These are phyloP conservation scores for Penicillium argentinense DNA, from an alignment of 495 filamentous ascomycete species.

Conservation along the genomic window DNA sequence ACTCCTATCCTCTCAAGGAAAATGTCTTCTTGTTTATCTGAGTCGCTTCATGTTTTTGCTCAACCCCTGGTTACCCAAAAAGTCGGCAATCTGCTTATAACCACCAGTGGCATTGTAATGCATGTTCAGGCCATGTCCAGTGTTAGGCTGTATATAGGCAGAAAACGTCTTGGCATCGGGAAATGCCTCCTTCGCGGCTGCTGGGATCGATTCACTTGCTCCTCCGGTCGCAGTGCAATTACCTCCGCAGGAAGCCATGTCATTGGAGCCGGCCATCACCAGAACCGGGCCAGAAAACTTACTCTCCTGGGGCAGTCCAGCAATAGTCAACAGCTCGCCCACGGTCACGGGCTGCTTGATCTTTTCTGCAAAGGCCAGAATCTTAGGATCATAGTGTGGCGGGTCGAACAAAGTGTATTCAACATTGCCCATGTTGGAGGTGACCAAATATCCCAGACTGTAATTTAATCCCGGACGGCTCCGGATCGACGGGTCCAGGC, in stretches of 20 bases:
- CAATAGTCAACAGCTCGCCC: slow-evolving; percentile 49
- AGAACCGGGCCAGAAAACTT: slow-evolving; percentile 49
- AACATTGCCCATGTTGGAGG: slow-evolving; percentile 31
- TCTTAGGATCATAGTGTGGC: slow-evolving; percentile 42
- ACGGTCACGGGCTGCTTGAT: slow-evolving; percentile 51
- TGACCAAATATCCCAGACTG: slow-evolving; percentile 47
- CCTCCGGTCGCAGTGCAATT: slow-evolving; percentile 44
- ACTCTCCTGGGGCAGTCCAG: slow-evolving; percentile 18
- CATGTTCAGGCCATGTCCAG: slow-evolving; percentile 54
- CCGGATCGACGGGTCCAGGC: slow-evolving; percentile 39
- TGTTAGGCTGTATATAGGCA: slow-evolving; percentile 44
- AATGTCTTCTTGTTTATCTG: too few relatives aligned
- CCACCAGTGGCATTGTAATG: slow-evolving; percentile 48
- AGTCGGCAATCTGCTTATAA: slow-evolving; percentile 27
- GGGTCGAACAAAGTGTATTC: slow-evolving; percentile 49
- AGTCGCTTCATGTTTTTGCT: too few relatives aligned
- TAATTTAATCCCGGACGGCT: slow-evolving; percentile 29
- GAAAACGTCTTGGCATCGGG: slow-evolving; percentile 43
- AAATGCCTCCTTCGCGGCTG: slow-evolving; percentile 33
- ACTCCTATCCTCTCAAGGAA: too few relatives aligned
- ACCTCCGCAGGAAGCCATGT: slow-evolving; percentile 54
- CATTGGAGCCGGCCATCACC: slow-evolving; percentile 46
- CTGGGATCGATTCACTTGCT: slow-evolving; percentile 38
- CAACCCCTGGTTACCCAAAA: too few relatives aligned
- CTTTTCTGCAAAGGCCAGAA: slow-evolving; percentile 39